Base-by-base conservation (phyloP, 2,329 filamentous ascomycete genomes). In the Blastomyces parvus region DNA sequence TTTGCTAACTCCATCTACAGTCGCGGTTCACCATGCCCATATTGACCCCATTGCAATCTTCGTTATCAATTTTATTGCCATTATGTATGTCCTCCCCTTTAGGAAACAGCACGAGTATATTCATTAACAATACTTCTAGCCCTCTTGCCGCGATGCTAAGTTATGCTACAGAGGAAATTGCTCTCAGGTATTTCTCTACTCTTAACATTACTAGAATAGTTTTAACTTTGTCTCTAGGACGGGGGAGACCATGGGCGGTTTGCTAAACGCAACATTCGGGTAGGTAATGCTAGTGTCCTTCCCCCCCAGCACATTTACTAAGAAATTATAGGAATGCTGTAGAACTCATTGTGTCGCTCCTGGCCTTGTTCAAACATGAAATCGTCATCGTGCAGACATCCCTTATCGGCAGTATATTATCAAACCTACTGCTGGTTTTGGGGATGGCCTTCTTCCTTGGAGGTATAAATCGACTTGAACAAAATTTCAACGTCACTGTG, bases 361-460 rank as follows among this genome's bases (percentile, higher is more conserved):
- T 96, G 69, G 92, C 92, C 0, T 78, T 97, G 57, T 78, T 83
- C 36, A 83, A 95, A 64, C 74, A 83, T 60, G 84, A 96, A 75
- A 84, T 95, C 30, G 79, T 88, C 42, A 95, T 97, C 65, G 91
- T 97, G 7, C 91, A 97, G 75, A 96, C 92, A 0, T 97, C 92
- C 0, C 81, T 97, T 36, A 90, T 97, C 66, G 92, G 92, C 63
- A 92, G 88, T 74, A 96, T 97, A 74, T 80, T 97, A 27, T 96
- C 91, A 52, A 97, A 97, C 73, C 76, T 97, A 64, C 83, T 96
- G 3, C 84, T 96, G 17, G 90, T 96, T 60, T 80, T 96, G 80
- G 92, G 91, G 63, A 95, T 92, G 86, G 94, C 88, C 73, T 97
- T 95, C 81, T 94, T 96, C 79, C 88, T 90, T 65, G 91, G 90